Percentiles rank a stretch among this genome's conserved stretches.
Conservation (phyloP, 805 yeast species). For the Citeromyces nyonsensis region DNA sequence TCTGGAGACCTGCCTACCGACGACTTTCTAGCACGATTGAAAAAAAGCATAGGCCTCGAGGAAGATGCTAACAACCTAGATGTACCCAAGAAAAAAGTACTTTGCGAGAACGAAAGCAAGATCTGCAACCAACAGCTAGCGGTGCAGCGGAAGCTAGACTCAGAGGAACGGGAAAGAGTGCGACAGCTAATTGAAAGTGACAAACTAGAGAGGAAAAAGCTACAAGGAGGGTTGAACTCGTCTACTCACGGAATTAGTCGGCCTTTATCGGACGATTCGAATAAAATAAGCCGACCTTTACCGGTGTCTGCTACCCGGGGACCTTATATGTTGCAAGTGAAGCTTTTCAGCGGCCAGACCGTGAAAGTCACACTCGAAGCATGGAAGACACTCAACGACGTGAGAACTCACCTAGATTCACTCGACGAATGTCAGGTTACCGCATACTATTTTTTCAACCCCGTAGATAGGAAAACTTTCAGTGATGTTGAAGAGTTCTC, state of each 20-base stretch:
- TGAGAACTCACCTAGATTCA: slow-evolving; percentile 40
- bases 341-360: slow-evolving; percentile 53
- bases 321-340: slow-evolving; percentile 28
- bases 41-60: slow-evolving; percentile 7
- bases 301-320: slow-evolving; percentile 16
- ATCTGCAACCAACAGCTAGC: slow-evolving; percentile 21
- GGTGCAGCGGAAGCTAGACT: slow-evolving; percentile 18
- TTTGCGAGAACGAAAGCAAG: slow-evolving; percentile 20
- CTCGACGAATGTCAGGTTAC: slow-evolving; percentile 28
- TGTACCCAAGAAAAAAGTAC: slow-evolving; percentile 20
- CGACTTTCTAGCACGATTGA: slow-evolving; percentile 12
- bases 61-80: slow-evolving; percentile 3
- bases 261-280: not conserved
- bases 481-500: slow-evolving; percentile 40
- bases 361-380: slow-evolving; percentile 33
- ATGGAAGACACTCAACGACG: slow-evolving; percentile 30
- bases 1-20: slow-evolving; percentile 7
- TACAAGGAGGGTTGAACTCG: slow-evolving; percentile 1
- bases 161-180: slow-evolving; percentile 40
- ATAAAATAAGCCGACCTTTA: too few species aligned
- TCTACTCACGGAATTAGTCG: slow-evolving; percentile 1
- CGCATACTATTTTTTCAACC: slow-evolving; percentile 33
- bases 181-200: slow-evolving; percentile 36
- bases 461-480: slow-evolving; percentile 49
- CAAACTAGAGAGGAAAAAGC: slow-evolving; percentile 22